These are phyloP conservation scores for Ceriops tagal DNA, from an alignment of 345 rosid genomes.

Conservation along the genomic window DNA sequence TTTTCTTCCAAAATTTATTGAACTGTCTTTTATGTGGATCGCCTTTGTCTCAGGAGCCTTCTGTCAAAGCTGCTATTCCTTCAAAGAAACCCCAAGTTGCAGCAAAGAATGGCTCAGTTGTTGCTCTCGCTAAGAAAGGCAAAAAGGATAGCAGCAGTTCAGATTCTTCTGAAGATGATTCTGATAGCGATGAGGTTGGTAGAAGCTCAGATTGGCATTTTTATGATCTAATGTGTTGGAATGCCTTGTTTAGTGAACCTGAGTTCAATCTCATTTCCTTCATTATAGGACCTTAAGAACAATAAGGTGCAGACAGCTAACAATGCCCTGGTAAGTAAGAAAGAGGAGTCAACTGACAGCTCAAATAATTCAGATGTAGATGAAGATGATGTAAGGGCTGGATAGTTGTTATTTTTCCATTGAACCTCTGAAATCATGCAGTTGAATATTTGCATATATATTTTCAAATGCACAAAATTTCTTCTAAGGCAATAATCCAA, in stretches of 20 bases:
- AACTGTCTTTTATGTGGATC: background rate
- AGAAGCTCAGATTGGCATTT: background rate
- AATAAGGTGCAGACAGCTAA: slow-evolving; percentile 16
- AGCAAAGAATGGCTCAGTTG: slow-evolving; percentile 28
- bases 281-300: slow-evolving; percentile 23
- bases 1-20: background rate
- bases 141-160: slow-evolving; percentile 37
- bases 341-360: slow-evolving; percentile 15
- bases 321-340: slow-evolving; percentile 18
- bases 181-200: slow-evolving; percentile 38
- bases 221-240: too few relatives aligned
- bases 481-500: background rate
- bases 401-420: background rate
- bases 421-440: background rate
- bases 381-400: too few relatives aligned
- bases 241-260: background rate
- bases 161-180: slow-evolving; percentile 43
- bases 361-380: too few relatives aligned
- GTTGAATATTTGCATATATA: background rate
- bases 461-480: slow-evolving; percentile 5
- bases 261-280: background rate
- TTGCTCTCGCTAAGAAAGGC: slow-evolving; percentile 34
- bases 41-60: slow-evolving; percentile 33
- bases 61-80: slow-evolving; percentile 12
- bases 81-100: slow-evolving; percentile 22